A percentile compares a stretch with the other conserved stretches of the same genome.
Conservation (phyloP, 495 filamentous ascomycete genomes). For the Penicillium coprophilum region DNA sequence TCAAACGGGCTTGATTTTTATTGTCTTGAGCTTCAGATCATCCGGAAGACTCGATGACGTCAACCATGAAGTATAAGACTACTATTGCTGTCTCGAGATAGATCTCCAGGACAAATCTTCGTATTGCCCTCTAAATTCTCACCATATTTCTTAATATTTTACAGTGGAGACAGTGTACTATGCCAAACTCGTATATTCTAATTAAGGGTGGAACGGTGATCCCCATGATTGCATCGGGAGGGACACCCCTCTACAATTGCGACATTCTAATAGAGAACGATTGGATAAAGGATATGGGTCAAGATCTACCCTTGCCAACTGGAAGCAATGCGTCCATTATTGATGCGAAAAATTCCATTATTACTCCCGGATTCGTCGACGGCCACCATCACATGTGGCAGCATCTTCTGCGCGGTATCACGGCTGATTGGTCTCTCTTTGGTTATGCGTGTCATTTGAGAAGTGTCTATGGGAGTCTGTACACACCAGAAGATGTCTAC, state of each 20-base stretch:
- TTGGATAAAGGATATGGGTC: neutral
- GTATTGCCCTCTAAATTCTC: neutral
- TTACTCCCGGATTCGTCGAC: neutral
- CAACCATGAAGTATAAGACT: too few relatives aligned
- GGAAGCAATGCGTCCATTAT: neutral
- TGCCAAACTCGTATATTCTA: neutral
- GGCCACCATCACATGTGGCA: neutral
- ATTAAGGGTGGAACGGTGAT: neutral
- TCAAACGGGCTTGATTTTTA: too few relatives aligned
- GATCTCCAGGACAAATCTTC: too few relatives aligned
- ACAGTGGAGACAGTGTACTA: neutral
- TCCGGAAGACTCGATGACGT: too few relatives aligned
- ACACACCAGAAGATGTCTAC: neutral
- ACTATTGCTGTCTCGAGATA: too few relatives aligned
- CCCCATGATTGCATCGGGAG: neutral
- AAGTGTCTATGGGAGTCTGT: neutral
- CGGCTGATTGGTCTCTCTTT: neutral
- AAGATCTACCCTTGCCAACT: neutral
- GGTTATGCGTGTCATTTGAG: neutral
- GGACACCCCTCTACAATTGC: neutral
- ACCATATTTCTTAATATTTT: neutral
- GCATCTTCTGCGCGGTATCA: neutral
- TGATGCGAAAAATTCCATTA: neutral
- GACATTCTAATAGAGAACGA: neutral
- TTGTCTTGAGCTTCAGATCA: too few relatives aligned